Evolutionary conservation across 2,329 filamentous ascomycete genomes (phyloP).

Genomic region (Meredithiella fracta): DNA sequence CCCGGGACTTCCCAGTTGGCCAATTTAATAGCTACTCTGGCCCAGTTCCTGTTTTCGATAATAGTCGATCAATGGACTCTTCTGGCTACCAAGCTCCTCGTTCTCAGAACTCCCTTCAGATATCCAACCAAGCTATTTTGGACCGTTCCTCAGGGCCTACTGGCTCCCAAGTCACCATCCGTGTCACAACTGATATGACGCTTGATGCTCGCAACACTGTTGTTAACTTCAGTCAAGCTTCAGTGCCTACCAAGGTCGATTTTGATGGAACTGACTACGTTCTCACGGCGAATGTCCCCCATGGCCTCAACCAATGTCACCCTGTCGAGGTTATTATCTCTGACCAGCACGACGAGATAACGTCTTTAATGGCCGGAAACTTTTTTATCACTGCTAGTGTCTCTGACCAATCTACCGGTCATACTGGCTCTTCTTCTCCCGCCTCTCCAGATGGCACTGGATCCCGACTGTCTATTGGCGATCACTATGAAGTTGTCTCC

Average conservation of each 20-base stretch:
- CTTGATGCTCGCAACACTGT: slow-evolving; percentile 3
- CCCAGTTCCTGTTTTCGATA: not conserved
- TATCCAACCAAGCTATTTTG: not conserved
- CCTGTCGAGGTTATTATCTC: slow-evolving; percentile 39
- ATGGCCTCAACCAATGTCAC: slow-evolving; percentile 19
- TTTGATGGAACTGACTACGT: slow-evolving; percentile 33
- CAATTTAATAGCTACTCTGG: not conserved
- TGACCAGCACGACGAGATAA: slow-evolving; percentile 32
- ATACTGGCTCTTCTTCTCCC: not conserved
- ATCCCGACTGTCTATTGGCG: not conserved
- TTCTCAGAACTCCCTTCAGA: not conserved
- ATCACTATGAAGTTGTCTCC: slow-evolving; percentile 1
- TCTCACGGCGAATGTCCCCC: slow-evolving; percentile 56
- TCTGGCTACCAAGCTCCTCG: not conserved
- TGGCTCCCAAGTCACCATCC: slow-evolving; percentile 56
- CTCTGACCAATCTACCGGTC: not conserved
- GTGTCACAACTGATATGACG: slow-evolving; percentile 52
- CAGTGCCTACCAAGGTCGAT: not conserved
- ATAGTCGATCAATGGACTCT: not conserved
- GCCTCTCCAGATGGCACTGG: not conserved
- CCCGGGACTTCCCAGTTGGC: not conserved
- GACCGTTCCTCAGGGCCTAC: slow-evolving; percentile 50
- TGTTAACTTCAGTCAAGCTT: not conserved
- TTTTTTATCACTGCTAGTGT: slow-evolving; percentile 1
- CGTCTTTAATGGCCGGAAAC: not conserved